Evolutionary conservation across 2,329 filamentous ascomycete genomes (phyloP).

Genomic region (Beauveria australis): DNA sequence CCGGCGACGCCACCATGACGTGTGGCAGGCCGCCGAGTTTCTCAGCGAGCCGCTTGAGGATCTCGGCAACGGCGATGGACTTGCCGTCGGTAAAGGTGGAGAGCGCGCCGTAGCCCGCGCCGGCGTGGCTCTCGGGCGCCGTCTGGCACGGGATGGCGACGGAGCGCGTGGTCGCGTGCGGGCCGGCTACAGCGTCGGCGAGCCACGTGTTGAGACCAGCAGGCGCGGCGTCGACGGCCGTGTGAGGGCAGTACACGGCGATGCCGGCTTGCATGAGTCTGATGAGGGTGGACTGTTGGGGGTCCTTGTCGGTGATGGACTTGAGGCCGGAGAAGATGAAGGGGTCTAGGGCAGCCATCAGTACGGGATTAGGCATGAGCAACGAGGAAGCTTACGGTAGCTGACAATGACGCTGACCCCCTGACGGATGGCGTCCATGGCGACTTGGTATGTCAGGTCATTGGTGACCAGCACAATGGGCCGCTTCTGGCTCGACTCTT

Average conservation of each 20-base stretch:
- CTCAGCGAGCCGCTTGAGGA: conserved; percentile 50
- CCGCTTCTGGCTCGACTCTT: conserved; percentile 21
- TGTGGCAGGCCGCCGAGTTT: conserved; percentile 57
- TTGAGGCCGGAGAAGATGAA: conserved; percentile 95
- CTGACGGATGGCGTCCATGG: conserved; percentile 76
- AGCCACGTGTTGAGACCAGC: conserved; percentile 92
- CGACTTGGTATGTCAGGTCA: conserved; percentile 82
- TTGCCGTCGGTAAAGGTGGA: conserved; percentile 29
- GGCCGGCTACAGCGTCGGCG: conserved; percentile 68
- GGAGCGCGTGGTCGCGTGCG: conserved; percentile 28
- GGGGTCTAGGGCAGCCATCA: conserved; percentile 68
- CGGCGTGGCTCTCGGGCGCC: conserved; percentile 35
- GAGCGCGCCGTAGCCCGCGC: conserved; percentile 45
- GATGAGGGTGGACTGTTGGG: conserved; percentile 80
- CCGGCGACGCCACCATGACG: conserved; percentile 42
- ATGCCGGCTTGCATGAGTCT: conserved; percentile 78
- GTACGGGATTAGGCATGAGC: not conserved
- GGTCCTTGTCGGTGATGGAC: conserved; percentile 72
- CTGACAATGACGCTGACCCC: conserved; percentile 74
- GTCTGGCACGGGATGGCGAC: conserved; percentile 37
- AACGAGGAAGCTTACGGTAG: conserved; percentile 55
- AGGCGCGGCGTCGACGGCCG: conserved; percentile 79
- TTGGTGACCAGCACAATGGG: conserved; percentile 57
- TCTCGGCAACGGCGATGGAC: conserved; percentile 31
- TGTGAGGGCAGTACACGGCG: conserved; percentile 93